These are phyloP conservation scores for Vishniacozyma victoriae DNA, from an alignment of 768 basidiomycete species.

Conservation along the genomic window DNA sequence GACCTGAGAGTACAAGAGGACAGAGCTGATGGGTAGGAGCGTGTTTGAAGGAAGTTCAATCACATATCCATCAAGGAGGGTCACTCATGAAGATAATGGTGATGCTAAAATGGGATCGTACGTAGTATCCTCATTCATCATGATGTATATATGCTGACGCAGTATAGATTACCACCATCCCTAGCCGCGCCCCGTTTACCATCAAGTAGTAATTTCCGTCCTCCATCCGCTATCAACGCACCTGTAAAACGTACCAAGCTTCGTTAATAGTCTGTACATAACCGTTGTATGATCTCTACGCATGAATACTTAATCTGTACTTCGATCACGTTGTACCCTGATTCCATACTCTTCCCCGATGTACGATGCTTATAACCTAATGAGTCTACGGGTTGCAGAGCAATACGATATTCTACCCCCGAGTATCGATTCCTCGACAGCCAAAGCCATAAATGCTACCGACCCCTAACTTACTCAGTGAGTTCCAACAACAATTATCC, in stretches of 20 bases:
- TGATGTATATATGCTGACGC: neutral
- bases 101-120: conserved; percentile 47
- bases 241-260: conserved; percentile 20
- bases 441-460: no score
- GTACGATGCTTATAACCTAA: no score
- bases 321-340: no score
- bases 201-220: conserved; percentile 35
- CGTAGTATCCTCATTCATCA: conserved; percentile 8
- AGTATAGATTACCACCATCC: conserved; percentile 27
- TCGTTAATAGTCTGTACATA: no score
- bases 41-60: conserved; percentile 65
- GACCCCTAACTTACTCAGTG: no score
- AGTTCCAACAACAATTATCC: no score
- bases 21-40: conserved; percentile 48
- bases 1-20: neutral
- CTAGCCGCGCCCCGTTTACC: conserved; percentile 34
- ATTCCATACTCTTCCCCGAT: no score
- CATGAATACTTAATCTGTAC: no score
- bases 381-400: no score
- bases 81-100: conserved; percentile 74
- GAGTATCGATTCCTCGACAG: no score
- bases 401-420: no score
- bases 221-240: conserved; percentile 13
- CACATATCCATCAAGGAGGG: conserved; percentile 76
- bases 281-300: no score